Percentiles rank a stretch among this genome's conserved stretches.
These are phyloP conservation scores for Claviceps monticola DNA, from an alignment of 2,329 filamentous ascomycete species.

Conservation along the genomic window DNA sequence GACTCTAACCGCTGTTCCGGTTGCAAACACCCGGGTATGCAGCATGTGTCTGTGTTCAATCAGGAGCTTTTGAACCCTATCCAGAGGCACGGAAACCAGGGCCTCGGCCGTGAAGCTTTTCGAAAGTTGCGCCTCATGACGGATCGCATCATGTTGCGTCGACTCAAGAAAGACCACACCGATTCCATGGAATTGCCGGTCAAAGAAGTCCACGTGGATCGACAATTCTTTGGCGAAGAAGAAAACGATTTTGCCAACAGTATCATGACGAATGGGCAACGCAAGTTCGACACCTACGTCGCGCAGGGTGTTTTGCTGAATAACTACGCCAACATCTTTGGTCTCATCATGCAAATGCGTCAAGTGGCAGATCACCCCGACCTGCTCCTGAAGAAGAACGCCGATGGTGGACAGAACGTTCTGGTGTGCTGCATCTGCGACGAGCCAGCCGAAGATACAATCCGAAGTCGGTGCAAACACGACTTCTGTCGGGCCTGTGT, in stretches of 20 bases:
- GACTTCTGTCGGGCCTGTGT: constrained; percentile 42
- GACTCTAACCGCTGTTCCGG: constrained; percentile 54
- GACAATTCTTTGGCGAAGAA: constrained; percentile 92
- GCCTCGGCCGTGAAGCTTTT: constrained; percentile 56
- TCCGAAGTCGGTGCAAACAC: constrained; percentile 83
- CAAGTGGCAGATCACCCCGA: constrained; percentile 96
- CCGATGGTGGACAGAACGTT: constrained; percentile 75
- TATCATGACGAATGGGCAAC: constrained; percentile 83
- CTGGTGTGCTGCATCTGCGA: constrained; percentile 92
- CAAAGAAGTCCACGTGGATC: constrained; percentile 83
- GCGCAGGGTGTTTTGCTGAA: constrained; percentile 87
- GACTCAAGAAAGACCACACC: constrained; percentile 86
- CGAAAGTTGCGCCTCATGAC: constrained; percentile 77
- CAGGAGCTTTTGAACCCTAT: constrained; percentile 87
- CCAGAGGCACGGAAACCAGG: constrained; percentile 45
- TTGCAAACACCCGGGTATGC: constrained; percentile 38
- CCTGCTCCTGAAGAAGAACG: constrained; percentile 77
- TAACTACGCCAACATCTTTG: constrained; percentile 98
- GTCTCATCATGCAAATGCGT: constrained; percentile 97
- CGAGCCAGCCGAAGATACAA: constrained; percentile 86
- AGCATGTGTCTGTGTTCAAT: constrained; percentile 58
- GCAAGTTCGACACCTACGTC: constrained; percentile 92
- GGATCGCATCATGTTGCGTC: constrained; percentile 87
- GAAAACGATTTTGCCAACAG: constrained; percentile 91
- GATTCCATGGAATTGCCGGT: constrained; percentile 92